phyloP scores from a whole-genome alignment of 208 protist genomes.

The Trypanosoma vivax region DNA sequence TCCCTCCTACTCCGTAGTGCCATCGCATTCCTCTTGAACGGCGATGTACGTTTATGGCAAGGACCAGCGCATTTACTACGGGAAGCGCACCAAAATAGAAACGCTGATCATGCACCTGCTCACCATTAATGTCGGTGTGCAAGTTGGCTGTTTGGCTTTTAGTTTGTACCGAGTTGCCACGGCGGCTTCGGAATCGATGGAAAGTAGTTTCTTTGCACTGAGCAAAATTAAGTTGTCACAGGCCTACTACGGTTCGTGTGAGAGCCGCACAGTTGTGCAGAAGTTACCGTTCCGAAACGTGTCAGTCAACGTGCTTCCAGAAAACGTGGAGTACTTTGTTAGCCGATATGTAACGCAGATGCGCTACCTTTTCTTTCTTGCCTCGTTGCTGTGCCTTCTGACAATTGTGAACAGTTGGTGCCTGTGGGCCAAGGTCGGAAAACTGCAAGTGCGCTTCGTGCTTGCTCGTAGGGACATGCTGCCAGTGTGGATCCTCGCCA shows the following conservation, averaged over 20 bases:
- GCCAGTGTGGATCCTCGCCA: conserved; percentile 66
- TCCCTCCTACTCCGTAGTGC: too few relatives aligned
- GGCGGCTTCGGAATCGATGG: conserved; percentile 39
- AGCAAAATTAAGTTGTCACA: conserved; percentile 30
- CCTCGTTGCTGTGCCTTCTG: conserved; percentile 34
- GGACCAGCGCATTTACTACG: conserved; percentile 73
- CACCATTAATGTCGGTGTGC: conserved; percentile 41
- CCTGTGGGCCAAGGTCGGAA: conserved; percentile 63
- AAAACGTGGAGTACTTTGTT: conserved; percentile 71
- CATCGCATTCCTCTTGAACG: not conserved
- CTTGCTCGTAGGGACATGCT: conserved; percentile 80
- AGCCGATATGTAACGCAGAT: conserved; percentile 56
- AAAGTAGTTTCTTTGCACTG: conserved; percentile 49
- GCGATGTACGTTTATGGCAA: conserved; percentile 80
- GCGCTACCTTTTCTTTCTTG: conserved; percentile 56
- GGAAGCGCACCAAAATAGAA: conserved; percentile 53
- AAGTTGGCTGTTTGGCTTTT: conserved; percentile 61
- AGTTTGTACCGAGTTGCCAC: conserved; percentile 44
- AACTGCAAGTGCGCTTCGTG: conserved; percentile 80
- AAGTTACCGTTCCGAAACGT: conserved; percentile 58
- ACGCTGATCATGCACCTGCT: conserved; percentile 62
- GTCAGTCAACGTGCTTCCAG: conserved; percentile 25
- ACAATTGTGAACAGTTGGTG: conserved; percentile 49
- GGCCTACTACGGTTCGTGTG: conserved; percentile 29
- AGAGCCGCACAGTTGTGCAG: conserved; percentile 22